These are phyloP conservation scores for Boechera retrofracta DNA, from an alignment of 345 rosid species.

Conservation along the genomic window DNA sequence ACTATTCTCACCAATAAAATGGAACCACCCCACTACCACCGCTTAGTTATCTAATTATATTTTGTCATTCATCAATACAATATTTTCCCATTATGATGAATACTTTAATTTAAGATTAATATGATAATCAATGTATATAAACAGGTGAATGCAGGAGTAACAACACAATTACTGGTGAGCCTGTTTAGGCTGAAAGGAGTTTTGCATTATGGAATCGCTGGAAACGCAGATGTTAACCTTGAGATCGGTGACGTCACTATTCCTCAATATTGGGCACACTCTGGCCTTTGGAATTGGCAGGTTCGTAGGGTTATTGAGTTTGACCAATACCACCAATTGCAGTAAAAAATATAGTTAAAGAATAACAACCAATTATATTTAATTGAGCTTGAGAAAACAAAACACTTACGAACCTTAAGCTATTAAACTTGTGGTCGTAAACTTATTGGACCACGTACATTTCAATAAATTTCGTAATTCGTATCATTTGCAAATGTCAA, in stretches of 20 bases:
- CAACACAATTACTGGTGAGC: constrained; percentile 61
- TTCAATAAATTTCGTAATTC: not conserved
- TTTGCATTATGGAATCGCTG: constrained; percentile 79
- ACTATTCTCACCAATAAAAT: no score
- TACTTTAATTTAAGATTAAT: not conserved
- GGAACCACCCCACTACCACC: no score
- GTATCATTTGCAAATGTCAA: constrained; percentile 7
- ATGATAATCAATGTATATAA: not conserved
- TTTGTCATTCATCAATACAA: not conserved
- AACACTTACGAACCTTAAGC: not conserved
- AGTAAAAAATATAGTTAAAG: not conserved
- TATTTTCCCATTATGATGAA: not conserved
- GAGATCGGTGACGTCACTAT: constrained; percentile 69
- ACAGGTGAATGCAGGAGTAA: constrained; percentile 74
- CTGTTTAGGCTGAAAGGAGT: constrained; percentile 68
- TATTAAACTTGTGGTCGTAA: not conserved
- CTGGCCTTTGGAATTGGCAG: constrained; percentile 90
- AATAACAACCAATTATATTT: not conserved
- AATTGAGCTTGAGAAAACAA: not conserved
- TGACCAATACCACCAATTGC: not conserved
- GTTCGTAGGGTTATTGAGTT: constrained; percentile 26
- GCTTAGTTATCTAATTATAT: no score
- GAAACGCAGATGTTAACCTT: constrained; percentile 66
- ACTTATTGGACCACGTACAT: not conserved
- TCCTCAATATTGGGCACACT: constrained; percentile 71